These are phyloP conservation scores for Plasmodium ovale DNA, from an alignment of 169 alveolate genomes.

Conservation along the genomic window DNA sequence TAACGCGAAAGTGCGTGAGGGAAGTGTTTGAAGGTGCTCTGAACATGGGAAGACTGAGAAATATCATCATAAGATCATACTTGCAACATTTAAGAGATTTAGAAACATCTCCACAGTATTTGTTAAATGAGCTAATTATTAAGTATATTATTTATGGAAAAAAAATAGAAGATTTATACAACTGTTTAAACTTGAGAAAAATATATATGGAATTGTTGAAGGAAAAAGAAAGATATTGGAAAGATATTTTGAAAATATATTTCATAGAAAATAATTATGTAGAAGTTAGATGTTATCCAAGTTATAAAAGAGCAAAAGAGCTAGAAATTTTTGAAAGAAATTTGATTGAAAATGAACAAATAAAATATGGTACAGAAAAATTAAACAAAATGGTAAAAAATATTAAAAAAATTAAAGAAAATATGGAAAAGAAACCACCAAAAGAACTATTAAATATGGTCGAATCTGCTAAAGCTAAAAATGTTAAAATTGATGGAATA, in stretches of 20 bases:
- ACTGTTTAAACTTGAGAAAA: slow-evolving; percentile 63
- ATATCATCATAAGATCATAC: slow-evolving; percentile 76
- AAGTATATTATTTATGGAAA: slow-evolving; percentile 77
- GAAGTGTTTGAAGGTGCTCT: slow-evolving; percentile 73
- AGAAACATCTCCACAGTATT: slow-evolving; percentile 81
- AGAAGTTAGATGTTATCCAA: slow-evolving; percentile 78
- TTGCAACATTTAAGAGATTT: slow-evolving; percentile 75
- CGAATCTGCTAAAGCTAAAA: slow-evolving; percentile 38
- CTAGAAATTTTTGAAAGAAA: slow-evolving; percentile 76
- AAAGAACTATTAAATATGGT: slow-evolving; percentile 56
- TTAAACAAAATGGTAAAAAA: slow-evolving; percentile 68
- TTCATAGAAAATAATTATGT: slow-evolving; percentile 74
- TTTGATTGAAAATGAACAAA: slow-evolving; percentile 71
- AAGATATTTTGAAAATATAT: slow-evolving; percentile 66
- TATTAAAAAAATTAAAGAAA: slow-evolving; percentile 61
- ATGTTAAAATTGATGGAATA: slow-evolving; percentile 63
- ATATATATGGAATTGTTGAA: slow-evolving; percentile 21
- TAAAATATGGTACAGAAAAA: slow-evolving; percentile 66
- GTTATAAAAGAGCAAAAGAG: slow-evolving; percentile 68
- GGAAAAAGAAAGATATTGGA: slow-evolving; percentile 83
- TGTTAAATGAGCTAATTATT: slow-evolving; percentile 77
- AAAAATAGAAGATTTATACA: slow-evolving; percentile 61
- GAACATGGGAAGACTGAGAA: slow-evolving; percentile 79
- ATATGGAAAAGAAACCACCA: slow-evolving; percentile 75
- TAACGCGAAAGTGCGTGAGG: slow-evolving; percentile 40